Evolutionary conservation across 805 yeast species (phyloP).

Genomic region (Hanseniaspora mollemarum): DNA sequence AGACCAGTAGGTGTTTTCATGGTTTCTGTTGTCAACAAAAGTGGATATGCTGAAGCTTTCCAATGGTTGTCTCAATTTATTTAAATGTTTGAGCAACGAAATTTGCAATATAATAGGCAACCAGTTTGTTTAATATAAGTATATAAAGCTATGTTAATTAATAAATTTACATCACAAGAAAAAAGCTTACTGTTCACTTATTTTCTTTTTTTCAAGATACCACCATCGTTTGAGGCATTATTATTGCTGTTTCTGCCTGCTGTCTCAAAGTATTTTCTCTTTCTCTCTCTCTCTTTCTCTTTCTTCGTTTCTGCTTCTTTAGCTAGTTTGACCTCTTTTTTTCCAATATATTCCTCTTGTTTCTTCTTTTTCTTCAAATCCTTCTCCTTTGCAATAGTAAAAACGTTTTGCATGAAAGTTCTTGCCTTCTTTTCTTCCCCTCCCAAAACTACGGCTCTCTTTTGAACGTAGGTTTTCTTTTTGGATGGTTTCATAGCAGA

Average conservation of each 20-base stretch:
- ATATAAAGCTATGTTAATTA: too few species aligned
- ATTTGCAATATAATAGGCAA: too few species aligned
- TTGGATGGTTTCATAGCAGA: constrained; percentile 79
- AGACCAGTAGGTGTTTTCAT: constrained; percentile 94
- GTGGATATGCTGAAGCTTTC: constrained; percentile 97
- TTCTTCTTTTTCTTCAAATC: constrained; percentile 63
- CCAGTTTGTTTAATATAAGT: too few species aligned
- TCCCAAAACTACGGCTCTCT: constrained; percentile 85
- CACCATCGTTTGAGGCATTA: constrained; percentile 21
- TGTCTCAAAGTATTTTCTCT: constrained; percentile 73
- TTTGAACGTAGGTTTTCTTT: constrained; percentile 67
- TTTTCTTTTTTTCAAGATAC: constrained; percentile 4
- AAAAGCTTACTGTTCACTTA: too few species aligned
- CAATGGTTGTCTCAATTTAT: constrained; percentile 96
- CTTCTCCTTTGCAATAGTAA: constrained; percentile 75
- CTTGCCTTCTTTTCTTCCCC: constrained; percentile 93
- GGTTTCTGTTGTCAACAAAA: constrained; percentile 98
- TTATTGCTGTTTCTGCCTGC: constrained; percentile 40
- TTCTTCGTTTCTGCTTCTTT: constrained; percentile 47
- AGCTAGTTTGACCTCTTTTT: constrained; percentile 65
- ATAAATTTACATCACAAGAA: too few species aligned
- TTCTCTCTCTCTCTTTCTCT: constrained; percentile 72
- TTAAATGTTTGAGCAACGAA: too few species aligned
- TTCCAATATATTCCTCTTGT: constrained; percentile 61
- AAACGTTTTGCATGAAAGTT: constrained; percentile 73